Conservation (phyloP, 2,329 filamentous ascomycete species). For the Emmonsia crescens region DNA sequence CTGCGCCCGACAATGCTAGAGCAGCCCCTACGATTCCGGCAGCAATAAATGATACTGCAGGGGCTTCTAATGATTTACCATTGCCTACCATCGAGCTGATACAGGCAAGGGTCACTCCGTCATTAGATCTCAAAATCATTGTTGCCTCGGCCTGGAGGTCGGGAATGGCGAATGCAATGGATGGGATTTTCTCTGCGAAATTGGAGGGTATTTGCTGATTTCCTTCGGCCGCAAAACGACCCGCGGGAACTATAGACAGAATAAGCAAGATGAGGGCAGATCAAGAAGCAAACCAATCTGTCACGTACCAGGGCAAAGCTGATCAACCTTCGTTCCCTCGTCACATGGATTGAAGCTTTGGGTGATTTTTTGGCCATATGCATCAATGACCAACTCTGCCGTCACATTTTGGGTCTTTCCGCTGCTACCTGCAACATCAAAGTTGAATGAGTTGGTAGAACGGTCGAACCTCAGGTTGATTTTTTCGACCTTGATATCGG, state of each 20-base stretch:
- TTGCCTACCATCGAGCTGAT: conserved; percentile 73
- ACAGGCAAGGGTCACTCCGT: conserved; percentile 62
- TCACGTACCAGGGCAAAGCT: conserved; percentile 68
- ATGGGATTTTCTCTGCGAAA: conserved; percentile 66
- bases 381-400: conserved; percentile 62
- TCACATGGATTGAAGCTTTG: conserved; percentile 79
- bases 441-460: conserved; percentile 58
- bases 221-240: conserved; percentile 63
- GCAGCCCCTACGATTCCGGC: conserved; percentile 79
- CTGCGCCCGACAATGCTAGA: conserved; percentile 59
- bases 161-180: conserved; percentile 81
- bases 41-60: conserved; percentile 72
- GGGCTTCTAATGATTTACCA: conserved; percentile 66
- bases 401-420: conserved; percentile 65
- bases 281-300: background rate
- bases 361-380: conserved; percentile 72
- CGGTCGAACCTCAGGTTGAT: conserved; percentile 73
- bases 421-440: conserved; percentile 74
- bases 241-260: conserved; percentile 51
- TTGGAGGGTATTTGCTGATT: conserved; percentile 58
- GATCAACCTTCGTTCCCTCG: conserved; percentile 50
- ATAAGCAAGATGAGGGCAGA: background rate
- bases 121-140: conserved; percentile 57
- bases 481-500: conserved; percentile 58
- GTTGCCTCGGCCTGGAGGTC: conserved; percentile 82